Evolutionary conservation across 371 early-diverging fungal genomes (phyloP), one percentile per base, ranked within the genome.

Genomic region (Blyttiomyces sp.): DNA sequence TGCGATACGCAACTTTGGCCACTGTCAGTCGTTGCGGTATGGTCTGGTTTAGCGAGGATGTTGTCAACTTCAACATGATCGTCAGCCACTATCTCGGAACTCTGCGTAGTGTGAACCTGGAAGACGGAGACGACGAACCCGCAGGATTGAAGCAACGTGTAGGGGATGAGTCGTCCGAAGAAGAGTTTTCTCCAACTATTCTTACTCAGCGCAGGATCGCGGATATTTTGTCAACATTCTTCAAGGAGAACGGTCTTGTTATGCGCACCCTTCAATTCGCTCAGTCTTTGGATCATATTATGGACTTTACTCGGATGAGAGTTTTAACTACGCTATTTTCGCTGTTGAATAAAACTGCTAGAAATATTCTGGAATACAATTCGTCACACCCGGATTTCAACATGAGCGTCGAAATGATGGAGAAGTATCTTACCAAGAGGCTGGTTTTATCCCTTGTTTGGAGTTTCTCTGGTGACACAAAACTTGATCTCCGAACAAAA

Each of bases 21-120:
- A 99, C 99, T 0, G 95, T 99, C 31, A 90, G 91, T 81, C 93
- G 99, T 50, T 97, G 99, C 77, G 99, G 99, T 74, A 98, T 99
- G 96, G 94, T 99, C 27, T 97, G 97, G 95, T 96, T 96, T 74
- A 91, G 92, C 64, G 90, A 91, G 56, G 92, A 93, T 62, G 88
- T 96, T 1, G 89, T 97, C 43, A 85, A 85, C 2, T 72, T 88
- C 39, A 76, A 82, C 1, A 95, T 96, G 92, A 73, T 92, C 43
- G 85, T 86, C 68, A 67, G 81, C 61, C 78, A 92, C 68, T 98
- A 96, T 69, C 80, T 99, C 39, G 85, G 86, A 19, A 86, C 84
- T 0, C 79, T 98, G 9, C 84, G 86, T 31, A 75, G 74, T 33
- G 84, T 86, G 23, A 84, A 89, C 1, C 83, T 95, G 76, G 95